Conservation (phyloP, 345 rosid species). For the Eucalyptus regnans region DNA sequence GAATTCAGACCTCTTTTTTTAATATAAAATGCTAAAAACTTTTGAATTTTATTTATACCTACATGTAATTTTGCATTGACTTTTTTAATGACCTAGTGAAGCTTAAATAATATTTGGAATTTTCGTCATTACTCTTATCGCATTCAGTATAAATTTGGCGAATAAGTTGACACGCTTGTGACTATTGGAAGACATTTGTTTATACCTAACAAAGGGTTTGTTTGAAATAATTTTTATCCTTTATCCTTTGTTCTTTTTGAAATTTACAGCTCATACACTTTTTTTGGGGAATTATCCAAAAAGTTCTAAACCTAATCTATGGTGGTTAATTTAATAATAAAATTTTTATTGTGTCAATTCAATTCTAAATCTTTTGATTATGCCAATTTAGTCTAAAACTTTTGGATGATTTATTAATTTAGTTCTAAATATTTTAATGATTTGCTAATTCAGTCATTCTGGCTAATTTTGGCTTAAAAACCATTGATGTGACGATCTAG, state of each 20-base stretch:
- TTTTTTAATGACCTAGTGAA: not conserved
- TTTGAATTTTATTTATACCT: not conserved
- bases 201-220: not conserved
- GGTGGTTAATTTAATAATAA: fast-evolving
- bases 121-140: fast-evolving
- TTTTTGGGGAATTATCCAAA: not conserved
- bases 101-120: not conserved
- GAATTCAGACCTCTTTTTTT: not conserved
- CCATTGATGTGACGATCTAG: fast-evolving
- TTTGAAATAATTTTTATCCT: not conserved
- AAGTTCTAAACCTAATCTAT: no score
- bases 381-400: fast-evolving
- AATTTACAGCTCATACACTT: fast-evolving
- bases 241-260: not conserved
- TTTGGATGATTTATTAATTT: no score
- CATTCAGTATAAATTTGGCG: not conserved
- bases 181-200: not conserved
- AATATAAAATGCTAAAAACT: not conserved
- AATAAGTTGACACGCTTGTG: not conserved
- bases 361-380: fast-evolving
- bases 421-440: no score
- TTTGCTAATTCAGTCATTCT: fast-evolving
- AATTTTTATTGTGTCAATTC: fast-evolving
- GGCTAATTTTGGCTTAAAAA: fast-evolving
- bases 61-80: not conserved